A percentile compares a stretch with the other conserved stretches of the same genome.
These are phyloP conservation scores for Colletotrichum sp. DNA, from an alignment of 2,329 filamentous ascomycete species.

Conservation along the genomic window DNA sequence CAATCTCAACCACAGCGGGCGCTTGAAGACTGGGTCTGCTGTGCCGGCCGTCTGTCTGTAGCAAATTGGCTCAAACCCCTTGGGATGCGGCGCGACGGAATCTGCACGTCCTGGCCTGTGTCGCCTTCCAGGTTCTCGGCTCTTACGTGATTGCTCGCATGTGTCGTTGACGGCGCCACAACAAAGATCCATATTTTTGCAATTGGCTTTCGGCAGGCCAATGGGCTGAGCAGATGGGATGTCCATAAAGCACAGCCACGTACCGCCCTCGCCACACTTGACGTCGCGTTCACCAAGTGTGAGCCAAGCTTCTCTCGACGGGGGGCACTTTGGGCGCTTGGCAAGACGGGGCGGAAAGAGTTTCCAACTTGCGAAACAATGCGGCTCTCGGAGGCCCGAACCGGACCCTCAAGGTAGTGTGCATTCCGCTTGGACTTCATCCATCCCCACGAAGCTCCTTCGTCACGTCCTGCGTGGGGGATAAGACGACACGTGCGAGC, in stretches of 20 bases:
- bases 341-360: neutral
- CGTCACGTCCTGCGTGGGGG: neutral
- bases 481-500: constrained; percentile 4
- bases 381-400: neutral
- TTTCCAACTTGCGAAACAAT: neutral
- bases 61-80: neutral
- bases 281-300: neutral
- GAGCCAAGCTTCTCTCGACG: neutral
- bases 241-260: neutral
- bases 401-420: neutral
- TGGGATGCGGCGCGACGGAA: neutral
- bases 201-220: neutral
- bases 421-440: neutral
- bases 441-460: neutral
- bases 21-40: neutral
- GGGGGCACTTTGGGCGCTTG: neutral
- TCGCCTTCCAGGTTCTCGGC: neutral
- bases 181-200: neutral
- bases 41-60: neutral
- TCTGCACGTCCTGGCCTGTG: neutral
- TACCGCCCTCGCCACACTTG: neutral
- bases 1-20: neutral
- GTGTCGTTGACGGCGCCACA: neutral
- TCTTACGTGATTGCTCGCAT: neutral
- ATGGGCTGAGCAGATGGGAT: neutral